Evolutionary conservation across 495 filamentous ascomycete genomes (phyloP).

Genomic region (Xylona heveae): DNA sequence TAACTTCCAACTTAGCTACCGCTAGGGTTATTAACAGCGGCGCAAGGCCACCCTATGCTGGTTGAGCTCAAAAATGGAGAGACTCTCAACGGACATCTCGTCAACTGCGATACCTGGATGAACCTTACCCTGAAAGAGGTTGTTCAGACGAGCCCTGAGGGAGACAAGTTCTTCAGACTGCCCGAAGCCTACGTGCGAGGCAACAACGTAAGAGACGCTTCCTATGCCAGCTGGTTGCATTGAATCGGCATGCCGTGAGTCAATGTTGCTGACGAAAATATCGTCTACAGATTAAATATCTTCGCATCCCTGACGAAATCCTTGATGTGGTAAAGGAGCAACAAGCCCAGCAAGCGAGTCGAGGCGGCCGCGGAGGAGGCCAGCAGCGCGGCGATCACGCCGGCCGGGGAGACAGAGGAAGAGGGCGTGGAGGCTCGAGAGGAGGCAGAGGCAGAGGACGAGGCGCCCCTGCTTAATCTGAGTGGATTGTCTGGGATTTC

Average conservation of each 20-base stretch:
- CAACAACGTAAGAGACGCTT: slow-evolving; percentile 53
- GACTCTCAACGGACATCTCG: slow-evolving; percentile 85
- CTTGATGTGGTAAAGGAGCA: slow-evolving; percentile 87
- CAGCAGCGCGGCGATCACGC: slow-evolving; percentile 36
- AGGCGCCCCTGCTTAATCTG: too few species aligned
- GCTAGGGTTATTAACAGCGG: slow-evolving; percentile 78
- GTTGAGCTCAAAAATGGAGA: slow-evolving; percentile 99
- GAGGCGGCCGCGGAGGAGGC: slow-evolving; percentile 33
- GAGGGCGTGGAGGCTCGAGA: slow-evolving; percentile 27
- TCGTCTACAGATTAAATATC: slow-evolving; percentile 72
- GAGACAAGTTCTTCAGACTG: slow-evolving; percentile 76
- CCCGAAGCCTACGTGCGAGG: slow-evolving; percentile 91
- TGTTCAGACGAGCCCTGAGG: slow-evolving; percentile 90
- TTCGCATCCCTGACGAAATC: slow-evolving; percentile 87
- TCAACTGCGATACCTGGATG: slow-evolving; percentile 98
- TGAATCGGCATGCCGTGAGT: background rate
- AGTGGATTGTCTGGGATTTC: too few species aligned
- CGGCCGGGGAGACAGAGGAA: slow-evolving; percentile 28
- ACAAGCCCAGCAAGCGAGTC: slow-evolving; percentile 40
- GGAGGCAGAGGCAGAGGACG: slow-evolving; percentile 32
- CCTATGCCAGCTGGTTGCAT: slow-evolving; percentile 1
- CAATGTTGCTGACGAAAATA: slow-evolving; percentile 3
- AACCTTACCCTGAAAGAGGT: slow-evolving; percentile 93
- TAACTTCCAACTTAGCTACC: slow-evolving; percentile 61
- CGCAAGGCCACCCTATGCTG: slow-evolving; percentile 96